These are phyloP conservation scores for Theileria annulata DNA, from an alignment of 169 alveolate species.

Conservation along the genomic window DNA sequence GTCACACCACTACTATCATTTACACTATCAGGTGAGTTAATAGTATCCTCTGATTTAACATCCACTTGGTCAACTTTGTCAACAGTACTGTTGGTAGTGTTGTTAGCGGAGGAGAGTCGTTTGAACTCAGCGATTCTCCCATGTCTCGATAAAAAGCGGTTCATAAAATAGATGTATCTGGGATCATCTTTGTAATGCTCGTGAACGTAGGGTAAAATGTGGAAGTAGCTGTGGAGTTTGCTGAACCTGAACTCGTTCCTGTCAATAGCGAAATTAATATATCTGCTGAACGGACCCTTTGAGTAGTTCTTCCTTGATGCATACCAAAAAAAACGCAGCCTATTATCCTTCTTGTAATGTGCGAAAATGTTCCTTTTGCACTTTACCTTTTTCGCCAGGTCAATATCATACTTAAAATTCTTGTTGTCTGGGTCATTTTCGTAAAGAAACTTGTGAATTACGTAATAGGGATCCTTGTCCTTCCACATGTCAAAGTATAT, in stretches of 20 bases:
- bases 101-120: constrained; percentile 16
- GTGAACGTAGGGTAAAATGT: constrained; percentile 59
- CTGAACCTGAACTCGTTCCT: constrained; percentile 65
- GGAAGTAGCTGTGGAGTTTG: constrained; percentile 55
- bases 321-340: constrained; percentile 61
- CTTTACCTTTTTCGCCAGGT: constrained; percentile 48
- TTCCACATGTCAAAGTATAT: constrained; percentile 65
- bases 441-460: constrained; percentile 58
- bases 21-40: background rate
- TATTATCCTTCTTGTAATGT: constrained; percentile 61
- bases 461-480: constrained; percentile 65
- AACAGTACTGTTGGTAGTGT: background rate
- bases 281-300: constrained; percentile 57
- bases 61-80: background rate
- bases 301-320: constrained; percentile 59
- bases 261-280: constrained; percentile 45
- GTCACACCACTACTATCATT: background rate
- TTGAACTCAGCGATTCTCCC: constrained; percentile 56
- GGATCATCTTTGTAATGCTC: constrained; percentile 65
- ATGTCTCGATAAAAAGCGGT: constrained; percentile 55
- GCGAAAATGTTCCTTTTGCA: constrained; percentile 57
- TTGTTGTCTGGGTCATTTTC: constrained; percentile 65
- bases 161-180: constrained; percentile 62
- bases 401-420: constrained; percentile 59
- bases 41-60: background rate